Evolutionary conservation across 2,329 filamentous ascomycete genomes (phyloP), one percentile per base, ranked within the genome.

Genomic region (Gnomoniopsis sp.): DNA sequence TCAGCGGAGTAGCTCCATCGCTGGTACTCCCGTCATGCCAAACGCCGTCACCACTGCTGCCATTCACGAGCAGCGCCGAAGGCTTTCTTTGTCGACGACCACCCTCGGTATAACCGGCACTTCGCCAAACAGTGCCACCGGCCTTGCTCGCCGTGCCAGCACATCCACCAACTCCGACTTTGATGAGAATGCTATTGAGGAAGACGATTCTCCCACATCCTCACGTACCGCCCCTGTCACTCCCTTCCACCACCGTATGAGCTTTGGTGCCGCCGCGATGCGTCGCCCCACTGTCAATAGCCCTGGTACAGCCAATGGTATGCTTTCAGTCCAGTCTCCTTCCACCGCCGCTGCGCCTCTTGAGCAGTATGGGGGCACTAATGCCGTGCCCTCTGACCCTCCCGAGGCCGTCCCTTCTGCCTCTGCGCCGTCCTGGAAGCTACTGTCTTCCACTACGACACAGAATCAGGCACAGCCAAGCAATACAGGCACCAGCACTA

Each of bases 181-280:
- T 62, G 89, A 93, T 64, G 90, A 93, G 73, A 88, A 76, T 65
- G 89, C 88, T 51, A 82, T 89, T 61, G 88, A 91, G 62, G 89
- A 93, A 60, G 84, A 87, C 46, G 84, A 87, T 22, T 75, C 78
- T 55, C 74, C 78, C 43, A 72, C 77, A n/a, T 71, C 74, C 53
- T 70, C 77, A 43, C 83, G 80, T 68, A 84, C 82, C 65, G 80
- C 82, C 17, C 87, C 90, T 36, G 82, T 79, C 55, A 90, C 89
- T 14, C 90, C 92, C 36, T 93, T 93, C 70, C 84, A 84, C 60
- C 88, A 93, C 66, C 89, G 93, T 60, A 87, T 96, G 79, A 97
- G 93, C 75, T 96, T 96, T 69, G 93, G 93, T 62, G 88, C 89
- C 62, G 43, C 59, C 72, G 90, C 90, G 64, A 79, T 92, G 67